phyloP scores from a whole-genome alignment of 2,329 filamentous ascomycete genomes.

The Cephalotrichum gorgonifer region DNA sequence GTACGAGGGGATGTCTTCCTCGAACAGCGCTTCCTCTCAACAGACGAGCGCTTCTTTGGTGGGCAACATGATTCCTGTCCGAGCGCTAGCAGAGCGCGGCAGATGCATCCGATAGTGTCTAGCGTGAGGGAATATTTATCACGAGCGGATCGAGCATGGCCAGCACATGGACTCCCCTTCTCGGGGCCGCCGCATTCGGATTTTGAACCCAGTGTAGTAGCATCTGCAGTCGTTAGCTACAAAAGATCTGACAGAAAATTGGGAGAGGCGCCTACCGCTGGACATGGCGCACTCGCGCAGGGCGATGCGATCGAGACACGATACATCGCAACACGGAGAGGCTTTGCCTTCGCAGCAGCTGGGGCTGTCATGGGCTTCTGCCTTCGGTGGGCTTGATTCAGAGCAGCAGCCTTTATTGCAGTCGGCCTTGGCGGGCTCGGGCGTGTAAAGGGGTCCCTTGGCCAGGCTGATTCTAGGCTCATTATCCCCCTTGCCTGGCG shows the following conservation, averaged over 20 bases:
- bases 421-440: not conserved
- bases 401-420: not conserved
- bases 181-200: not conserved
- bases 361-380: conserved; percentile 5
- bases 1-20: conserved; percentile 9
- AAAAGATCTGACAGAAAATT: not conserved
- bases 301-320: conserved; percentile 33
- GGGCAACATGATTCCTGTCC: conserved; percentile 41
- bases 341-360: conserved; percentile 31
- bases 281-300: conserved; percentile 24
- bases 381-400: not conserved
- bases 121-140: conserved; percentile 29
- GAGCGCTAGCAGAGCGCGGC: conserved; percentile 37
- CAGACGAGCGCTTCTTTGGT: conserved; percentile 14
- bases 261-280: not conserved
- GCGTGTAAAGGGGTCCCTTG: not conserved
- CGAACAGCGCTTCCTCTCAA: conserved; percentile 14
- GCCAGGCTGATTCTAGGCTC: not conserved
- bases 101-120: conserved; percentile 41
- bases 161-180: not conserved
- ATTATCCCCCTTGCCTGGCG: not conserved
- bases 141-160: not conserved
- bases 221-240: not conserved
- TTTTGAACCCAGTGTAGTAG: not conserved
- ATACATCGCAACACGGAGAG: conserved; percentile 28